Base-by-base conservation (phyloP, 192 early-diverging fungal species). In the Backusella westeae region DNA sequence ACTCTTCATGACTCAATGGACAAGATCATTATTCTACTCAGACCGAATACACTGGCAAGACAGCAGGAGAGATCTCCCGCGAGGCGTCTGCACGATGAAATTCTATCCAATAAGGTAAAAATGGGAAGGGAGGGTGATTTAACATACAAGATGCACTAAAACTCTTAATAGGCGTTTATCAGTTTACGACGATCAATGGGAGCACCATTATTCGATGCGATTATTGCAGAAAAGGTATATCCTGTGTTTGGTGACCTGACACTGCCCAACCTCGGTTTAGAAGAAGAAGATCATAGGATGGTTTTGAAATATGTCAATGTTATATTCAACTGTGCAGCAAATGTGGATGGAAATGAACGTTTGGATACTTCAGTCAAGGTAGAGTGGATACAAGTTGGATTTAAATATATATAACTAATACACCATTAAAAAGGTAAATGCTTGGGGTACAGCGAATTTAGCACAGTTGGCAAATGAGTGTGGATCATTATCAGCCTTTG, bases 311-410 rank as follows among this genome's bases (percentile, higher is more conserved):
- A 88, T 52, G 76, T 78, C 0, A 78, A 78, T 34, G 69, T 88
- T 1, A 80, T 88, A 14, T 79, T 88, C 19, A 82, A 88, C 26
- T 85, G 87, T 67, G 87, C 84, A 38, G 87, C 80, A 10, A 83
- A 80, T n/a, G 77, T 83, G 15, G 84, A 84, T 49, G 80, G 81
- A 52, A 81, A 83, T 34, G 87, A 86, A 21, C 77, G 79, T 8
- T 42, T 88, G 21, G 82, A 86, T 72, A 80, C 79, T 46, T 73
- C 87, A 9, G 72, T 86, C 12, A 82, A 86, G 83, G 87, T 88
- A 81, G 77, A 21, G 15, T 17, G 0, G 15, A 44, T 44, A 44
- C 15, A 17, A 44, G 15, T 44, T 0, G 32, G 29, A 29, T 2
- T 32, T 32, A 32, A 32, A 17, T 17, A 44, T 42, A 42, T 26